These are phyloP conservation scores for Neurospora hispaniola DNA, from an alignment of 495 filamentous ascomycete species.

Conservation along the genomic window DNA sequence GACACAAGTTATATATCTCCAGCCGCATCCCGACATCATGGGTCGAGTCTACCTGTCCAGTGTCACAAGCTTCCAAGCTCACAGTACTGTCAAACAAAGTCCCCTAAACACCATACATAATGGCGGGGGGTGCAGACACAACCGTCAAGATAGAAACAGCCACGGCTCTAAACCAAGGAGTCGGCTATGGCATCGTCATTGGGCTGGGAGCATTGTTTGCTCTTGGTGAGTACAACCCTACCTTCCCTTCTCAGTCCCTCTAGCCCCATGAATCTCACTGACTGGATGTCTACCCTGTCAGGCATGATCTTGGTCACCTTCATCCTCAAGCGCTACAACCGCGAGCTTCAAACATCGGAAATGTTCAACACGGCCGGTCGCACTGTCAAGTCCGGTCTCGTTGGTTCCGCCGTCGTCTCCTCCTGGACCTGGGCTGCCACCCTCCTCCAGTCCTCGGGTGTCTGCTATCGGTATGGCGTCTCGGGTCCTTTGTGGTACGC, in stretches of 20 bases:
- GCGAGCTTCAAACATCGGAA: constrained; percentile 91
- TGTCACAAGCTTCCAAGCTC: neutral
- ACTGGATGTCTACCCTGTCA: constrained; percentile 1
- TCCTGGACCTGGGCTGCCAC: constrained; percentile 94
- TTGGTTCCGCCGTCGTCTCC: constrained; percentile 90
- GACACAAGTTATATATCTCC: neutral
- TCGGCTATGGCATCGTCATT: constrained; percentile 77
- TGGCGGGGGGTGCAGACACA: neutral
- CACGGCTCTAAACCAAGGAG: constrained; percentile 56
- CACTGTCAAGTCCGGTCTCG: constrained; percentile 88
- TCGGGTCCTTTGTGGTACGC: constrained; percentile 91
- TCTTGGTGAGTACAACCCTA: constrained; percentile 45
- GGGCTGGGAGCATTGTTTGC: constrained; percentile 70
- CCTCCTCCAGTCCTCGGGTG: constrained; percentile 69
- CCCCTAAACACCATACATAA: neutral
- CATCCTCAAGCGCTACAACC: constrained; percentile 75
- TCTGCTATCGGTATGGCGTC: constrained; percentile 88
- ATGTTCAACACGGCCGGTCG: constrained; percentile 94
- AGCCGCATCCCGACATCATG: neutral
- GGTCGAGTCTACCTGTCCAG: neutral
- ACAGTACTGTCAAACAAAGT: neutral
- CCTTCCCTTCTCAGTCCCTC: too few relatives aligned
- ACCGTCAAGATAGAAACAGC: constrained; percentile 7
- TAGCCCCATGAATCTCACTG: neutral
- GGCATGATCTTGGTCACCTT: constrained; percentile 58